phyloP scores from a whole-genome alignment of 345 rosid genomes.

The Mercurialis annua region DNA sequence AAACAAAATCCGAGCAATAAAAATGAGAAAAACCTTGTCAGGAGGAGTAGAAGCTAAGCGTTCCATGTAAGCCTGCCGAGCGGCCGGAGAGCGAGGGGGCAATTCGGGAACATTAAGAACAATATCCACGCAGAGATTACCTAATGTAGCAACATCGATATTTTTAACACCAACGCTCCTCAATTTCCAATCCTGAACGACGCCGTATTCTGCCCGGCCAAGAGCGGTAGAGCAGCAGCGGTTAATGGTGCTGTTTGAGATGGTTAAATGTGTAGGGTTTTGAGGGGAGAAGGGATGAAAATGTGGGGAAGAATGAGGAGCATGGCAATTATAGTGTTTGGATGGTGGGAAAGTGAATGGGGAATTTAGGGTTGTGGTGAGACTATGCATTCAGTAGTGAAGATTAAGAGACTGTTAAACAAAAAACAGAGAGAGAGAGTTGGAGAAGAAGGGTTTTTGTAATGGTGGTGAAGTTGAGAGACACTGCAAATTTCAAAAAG shows the following conservation, averaged over 20 bases:
- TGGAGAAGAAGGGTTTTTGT: background rate
- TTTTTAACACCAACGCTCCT: constrained; percentile 32
- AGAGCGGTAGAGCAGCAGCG: constrained; percentile 23
- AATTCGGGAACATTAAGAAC: constrained; percentile 75
- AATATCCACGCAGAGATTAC: constrained; percentile 93
- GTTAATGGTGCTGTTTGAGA: constrained; percentile 32
- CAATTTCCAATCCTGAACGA: constrained; percentile 13
- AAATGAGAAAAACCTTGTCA: constrained; percentile 55
- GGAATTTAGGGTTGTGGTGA: constrained; percentile 37
- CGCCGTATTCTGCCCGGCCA: constrained; percentile 18
- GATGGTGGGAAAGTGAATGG: constrained; percentile 31
- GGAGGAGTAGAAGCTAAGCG: constrained; percentile 71
- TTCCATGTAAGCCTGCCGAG: constrained; percentile 68
- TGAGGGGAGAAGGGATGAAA: constrained; percentile 15
- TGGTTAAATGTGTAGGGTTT: constrained; percentile 34
- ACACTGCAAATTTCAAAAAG: background rate
- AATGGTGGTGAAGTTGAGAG: background rate
- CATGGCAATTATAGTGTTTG: too few species aligned
- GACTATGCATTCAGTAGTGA: constrained; percentile 43
- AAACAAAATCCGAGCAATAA: background rate
- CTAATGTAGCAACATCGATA: constrained; percentile 77
- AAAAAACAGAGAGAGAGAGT: background rate
- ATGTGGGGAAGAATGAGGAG: constrained; percentile 27
- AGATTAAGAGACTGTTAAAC: background rate
- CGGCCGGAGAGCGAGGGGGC: constrained; percentile 60